These are phyloP conservation scores for Fragilariopsis cylindrus DNA, from an alignment of 108 stramenopile genomes.

Conservation along the genomic window DNA sequence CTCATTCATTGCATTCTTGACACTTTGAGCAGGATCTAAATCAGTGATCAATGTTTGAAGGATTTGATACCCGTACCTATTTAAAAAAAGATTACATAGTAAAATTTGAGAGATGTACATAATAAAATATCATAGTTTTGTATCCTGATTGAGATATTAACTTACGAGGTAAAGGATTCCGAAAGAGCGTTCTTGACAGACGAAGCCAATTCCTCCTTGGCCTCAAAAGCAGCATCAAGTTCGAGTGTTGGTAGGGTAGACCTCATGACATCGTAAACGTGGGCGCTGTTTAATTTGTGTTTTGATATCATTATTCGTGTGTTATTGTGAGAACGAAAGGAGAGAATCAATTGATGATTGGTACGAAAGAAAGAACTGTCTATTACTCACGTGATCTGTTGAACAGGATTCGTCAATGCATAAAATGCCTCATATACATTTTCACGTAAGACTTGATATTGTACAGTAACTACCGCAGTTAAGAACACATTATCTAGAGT, in stretches of 20 bases:
- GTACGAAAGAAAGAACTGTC: neutral
- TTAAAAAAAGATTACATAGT: no score
- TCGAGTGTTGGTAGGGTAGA: slow-evolving; percentile 84
- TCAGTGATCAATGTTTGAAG: slow-evolving; percentile 83
- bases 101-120: neutral
- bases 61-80: slow-evolving; percentile 80
- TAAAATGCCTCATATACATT: slow-evolving; percentile 90
- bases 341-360: no score
- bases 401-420: slow-evolving; percentile 87
- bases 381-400: slow-evolving; percentile 87
- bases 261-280: slow-evolving; percentile 92
- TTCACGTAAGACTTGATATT: slow-evolving; percentile 88
- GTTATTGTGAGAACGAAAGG: no score
- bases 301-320: neutral
- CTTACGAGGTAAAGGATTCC: slow-evolving; percentile 70
- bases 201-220: slow-evolving; percentile 93
- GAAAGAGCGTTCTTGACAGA: slow-evolving; percentile 88
- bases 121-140: neutral
- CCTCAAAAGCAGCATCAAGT: slow-evolving; percentile 95
- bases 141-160: neutral
- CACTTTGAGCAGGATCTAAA: slow-evolving; percentile 91
- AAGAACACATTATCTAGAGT: slow-evolving; percentile 97
- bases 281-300: slow-evolving; percentile 34
- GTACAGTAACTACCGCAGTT: slow-evolving; percentile 34
- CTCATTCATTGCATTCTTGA: slow-evolving; percentile 94